Evolutionary conservation across 2,329 filamentous ascomycete species (phyloP).

Genomic region (Alternaria burnsii): DNA sequence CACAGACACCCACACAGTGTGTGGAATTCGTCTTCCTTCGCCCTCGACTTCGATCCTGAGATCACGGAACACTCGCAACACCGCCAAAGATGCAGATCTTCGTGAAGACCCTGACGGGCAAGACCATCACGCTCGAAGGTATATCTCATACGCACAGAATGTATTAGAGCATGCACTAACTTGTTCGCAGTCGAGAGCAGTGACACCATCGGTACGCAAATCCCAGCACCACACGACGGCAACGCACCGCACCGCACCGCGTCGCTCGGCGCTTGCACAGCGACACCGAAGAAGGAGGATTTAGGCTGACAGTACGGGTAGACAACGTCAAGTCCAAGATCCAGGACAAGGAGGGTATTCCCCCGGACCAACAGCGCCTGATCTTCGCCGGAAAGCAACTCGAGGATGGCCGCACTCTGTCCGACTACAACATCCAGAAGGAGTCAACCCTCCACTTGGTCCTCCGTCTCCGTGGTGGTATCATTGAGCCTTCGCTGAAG

Average conservation of each 20-base stretch:
- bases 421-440: conserved; percentile 99
- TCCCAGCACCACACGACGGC: conserved; percentile 23
- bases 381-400: conserved; percentile 99
- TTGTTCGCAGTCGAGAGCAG: conserved; percentile 75
- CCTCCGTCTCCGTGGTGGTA: conserved; percentile 98
- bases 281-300: conserved; percentile 1
- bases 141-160: conserved; percentile 44
- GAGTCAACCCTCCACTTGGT: conserved; percentile 98
- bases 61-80: conserved; percentile 40
- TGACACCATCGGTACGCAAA: conserved; percentile 77
- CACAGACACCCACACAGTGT: conserved; percentile 26
- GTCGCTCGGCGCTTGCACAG: conserved; percentile 18
- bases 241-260: conserved; percentile 19
- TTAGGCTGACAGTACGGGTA: conserved; percentile 32
- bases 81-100: conserved; percentile 65
- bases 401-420: conserved; percentile 95
- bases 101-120: conserved; percentile 99
- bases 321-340: conserved; percentile 99
- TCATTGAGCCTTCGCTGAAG: conserved; percentile 98
- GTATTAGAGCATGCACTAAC: not conserved
- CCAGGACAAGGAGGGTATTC: conserved; percentile 99
- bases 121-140: conserved; percentile 97
- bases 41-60: conserved; percentile 36
- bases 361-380: conserved; percentile 96
- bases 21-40: conserved; percentile 28